Evolutionary conservation across 768 basidiomycete genomes (phyloP), one percentile per base, ranked within the genome.

Genomic region (Macrolepiota dolichaula): DNA sequence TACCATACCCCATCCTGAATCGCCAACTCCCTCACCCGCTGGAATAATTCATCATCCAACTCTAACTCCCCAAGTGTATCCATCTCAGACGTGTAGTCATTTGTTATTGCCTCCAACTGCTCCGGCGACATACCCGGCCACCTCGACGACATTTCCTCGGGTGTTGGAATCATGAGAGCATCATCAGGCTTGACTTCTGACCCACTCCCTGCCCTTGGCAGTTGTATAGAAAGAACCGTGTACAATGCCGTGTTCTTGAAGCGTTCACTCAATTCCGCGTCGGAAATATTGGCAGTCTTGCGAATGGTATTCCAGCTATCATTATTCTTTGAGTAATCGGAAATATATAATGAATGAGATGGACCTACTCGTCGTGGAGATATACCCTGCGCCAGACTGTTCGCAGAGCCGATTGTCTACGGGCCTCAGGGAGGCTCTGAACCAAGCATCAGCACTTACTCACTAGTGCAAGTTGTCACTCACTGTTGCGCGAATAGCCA

Each of bases 301-400:
- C 86, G 82, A 49, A 98, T 87, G 9, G 74, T 70, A 54, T 85
- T 75, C 94, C 95, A 98, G 70, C 94, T 96, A 50, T 49, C 40
- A n/a, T 24, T 60, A 19, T 61, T 27, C 47, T n/a, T 22, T 38
- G n/a, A 59, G 10, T 51, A 27, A 27, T 19, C 13, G 40, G 40
- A 15, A 1, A 12, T 44, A 9, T 19, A 46, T 11, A 7, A 55
- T 27, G 59, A 19, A 11, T 46, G 50, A 55, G 62, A 52, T 19
- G 5, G 53, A 79, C 88, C 62, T 72, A 96, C 95, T 97, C 85
- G 70, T 98, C 94, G 54, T 92, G 88, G 55, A 90, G 80, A 69
- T 91, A 96, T 50, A 96, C 83, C 32, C 96, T 80, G 37, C 96
- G 83, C 96, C 96, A 98, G 15, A 92, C 81, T 35, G 85, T 86